Evolutionary conservation across 2,329 filamentous ascomycete species (phyloP).

Genomic region (Proliferodiscus dingleyae): DNA sequence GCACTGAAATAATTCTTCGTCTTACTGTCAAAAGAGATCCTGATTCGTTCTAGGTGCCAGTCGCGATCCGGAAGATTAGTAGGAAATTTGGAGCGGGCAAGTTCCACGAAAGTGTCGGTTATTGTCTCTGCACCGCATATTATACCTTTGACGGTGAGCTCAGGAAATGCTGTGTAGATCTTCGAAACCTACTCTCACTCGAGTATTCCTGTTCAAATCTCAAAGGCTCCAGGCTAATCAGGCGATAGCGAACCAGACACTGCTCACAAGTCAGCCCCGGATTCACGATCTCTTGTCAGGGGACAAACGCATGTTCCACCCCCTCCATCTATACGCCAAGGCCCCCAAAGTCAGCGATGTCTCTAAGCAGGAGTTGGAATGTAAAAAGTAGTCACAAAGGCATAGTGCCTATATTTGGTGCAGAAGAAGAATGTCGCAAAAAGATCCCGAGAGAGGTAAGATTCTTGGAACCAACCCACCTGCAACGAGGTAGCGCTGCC

Average conservation of each 20-base stretch:
- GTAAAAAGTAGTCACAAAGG: no score
- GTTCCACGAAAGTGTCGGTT: slow-evolving; percentile 6
- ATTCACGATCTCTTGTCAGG: neutral
- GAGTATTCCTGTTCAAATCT: slow-evolving; percentile 9
- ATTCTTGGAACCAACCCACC: no score
- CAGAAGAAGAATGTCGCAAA: no score
- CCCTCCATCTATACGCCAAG: slow-evolving; percentile 5
- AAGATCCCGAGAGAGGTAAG: no score
- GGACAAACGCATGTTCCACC: slow-evolving; percentile 13
- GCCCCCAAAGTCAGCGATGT: no score
- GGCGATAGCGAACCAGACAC: slow-evolving; percentile 10
- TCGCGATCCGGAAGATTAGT: neutral
- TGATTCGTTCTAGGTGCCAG: slow-evolving; percentile 1
- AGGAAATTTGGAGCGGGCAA: slow-evolving; percentile 1
- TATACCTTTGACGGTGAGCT: slow-evolving; percentile 1
- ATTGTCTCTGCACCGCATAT: slow-evolving; percentile 14
- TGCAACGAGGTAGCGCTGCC: slow-evolving; percentile 6
- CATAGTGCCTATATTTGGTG: no score
- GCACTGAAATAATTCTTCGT: slow-evolving; percentile 5
- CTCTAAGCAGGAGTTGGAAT: no score
- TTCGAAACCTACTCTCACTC: slow-evolving; percentile 11
- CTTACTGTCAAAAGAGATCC: slow-evolving; percentile 6
- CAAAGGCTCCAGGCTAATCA: slow-evolving; percentile 6
- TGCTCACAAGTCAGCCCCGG: neutral
- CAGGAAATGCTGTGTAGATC: neutral